These are phyloP conservation scores for Microstegium vimineum DNA, from an alignment of 176 grass and related monocot species.

Conservation along the genomic window DNA sequence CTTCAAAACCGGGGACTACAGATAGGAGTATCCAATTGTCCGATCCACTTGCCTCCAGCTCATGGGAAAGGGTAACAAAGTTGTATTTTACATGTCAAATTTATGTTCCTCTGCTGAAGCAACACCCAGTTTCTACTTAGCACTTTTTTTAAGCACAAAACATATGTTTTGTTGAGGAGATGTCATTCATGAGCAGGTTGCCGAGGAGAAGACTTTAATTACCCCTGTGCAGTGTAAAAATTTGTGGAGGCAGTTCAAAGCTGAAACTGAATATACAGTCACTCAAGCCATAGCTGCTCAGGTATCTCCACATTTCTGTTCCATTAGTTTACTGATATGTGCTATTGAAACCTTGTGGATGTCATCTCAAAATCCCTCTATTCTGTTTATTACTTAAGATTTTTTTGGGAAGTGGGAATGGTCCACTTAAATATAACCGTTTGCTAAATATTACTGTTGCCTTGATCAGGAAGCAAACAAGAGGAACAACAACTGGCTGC, in stretches of 20 bases:
- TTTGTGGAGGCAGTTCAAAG: slow-evolving; percentile 92
- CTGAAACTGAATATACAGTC: slow-evolving; percentile 90
- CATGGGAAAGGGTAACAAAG: slow-evolving; percentile 79
- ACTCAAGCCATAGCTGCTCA: slow-evolving; percentile 91
- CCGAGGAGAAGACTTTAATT: slow-evolving; percentile 69
- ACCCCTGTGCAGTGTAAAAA: slow-evolving; percentile 89
- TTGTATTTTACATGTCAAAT: slow-evolving; percentile 4
- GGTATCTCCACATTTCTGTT: slow-evolving; percentile 35
- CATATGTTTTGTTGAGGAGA: slow-evolving; percentile 31
- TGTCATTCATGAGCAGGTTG: slow-evolving; percentile 45
- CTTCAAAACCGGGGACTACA: slow-evolving; percentile 41
- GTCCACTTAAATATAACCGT: neutral
- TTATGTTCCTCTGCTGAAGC: slow-evolving; percentile 16
- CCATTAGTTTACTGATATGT: slow-evolving; percentile 1
- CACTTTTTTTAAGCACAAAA: slow-evolving; percentile 35
- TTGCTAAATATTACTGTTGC: slow-evolving; percentile 11
- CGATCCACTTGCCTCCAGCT: slow-evolving; percentile 90
- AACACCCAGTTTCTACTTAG: neutral
- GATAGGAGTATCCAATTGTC: slow-evolving; percentile 70
- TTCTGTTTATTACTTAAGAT: neutral
- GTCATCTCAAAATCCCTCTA: neutral
- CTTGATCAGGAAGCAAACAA: slow-evolving; percentile 89
- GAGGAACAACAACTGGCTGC: slow-evolving; percentile 93
- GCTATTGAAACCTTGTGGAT: neutral
- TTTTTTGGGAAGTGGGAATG: neutral